Evolutionary conservation across 1,139 yeast genomes (phyloP).

Genomic region (Kodamaea alishanica): DNA sequence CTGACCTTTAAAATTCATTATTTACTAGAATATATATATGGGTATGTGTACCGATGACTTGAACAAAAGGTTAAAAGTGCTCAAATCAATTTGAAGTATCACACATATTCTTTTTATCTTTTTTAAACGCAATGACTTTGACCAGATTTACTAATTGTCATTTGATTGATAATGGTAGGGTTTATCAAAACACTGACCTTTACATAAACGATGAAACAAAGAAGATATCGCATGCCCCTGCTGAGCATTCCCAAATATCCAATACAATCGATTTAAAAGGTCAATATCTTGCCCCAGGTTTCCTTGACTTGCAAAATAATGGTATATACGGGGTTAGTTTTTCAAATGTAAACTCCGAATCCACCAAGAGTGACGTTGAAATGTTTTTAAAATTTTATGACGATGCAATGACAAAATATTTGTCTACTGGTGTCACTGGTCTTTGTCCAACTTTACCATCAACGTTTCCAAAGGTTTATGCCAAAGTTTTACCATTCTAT

Average conservation of each 20-base stretch:
- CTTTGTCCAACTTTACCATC: conserved; percentile 62
- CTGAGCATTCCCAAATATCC: conserved; percentile 14
- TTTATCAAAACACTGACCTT: conserved; percentile 38
- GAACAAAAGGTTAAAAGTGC: too few relatives aligned
- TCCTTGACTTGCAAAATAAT: conserved; percentile 58
- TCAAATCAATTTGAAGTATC: too few relatives aligned
- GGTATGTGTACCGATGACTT: too few relatives aligned
- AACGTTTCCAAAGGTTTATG: conserved; percentile 50
- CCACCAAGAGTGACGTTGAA: conserved; percentile 33
- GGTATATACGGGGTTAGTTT: conserved; percentile 61
- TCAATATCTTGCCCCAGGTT: conserved; percentile 54
- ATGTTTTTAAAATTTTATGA: conserved; percentile 32
- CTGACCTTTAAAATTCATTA: too few relatives aligned
- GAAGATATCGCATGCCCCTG: conserved; percentile 34
- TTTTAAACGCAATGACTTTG: conserved; percentile 7
- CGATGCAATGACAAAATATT: conserved; percentile 47
- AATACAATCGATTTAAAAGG: conserved; percentile 47
- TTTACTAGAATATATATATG: too few relatives aligned
- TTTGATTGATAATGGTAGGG: conserved; percentile 49
- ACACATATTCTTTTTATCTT: neutral
- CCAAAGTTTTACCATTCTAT: conserved; percentile 48
- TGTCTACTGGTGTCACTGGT: conserved; percentile 56
- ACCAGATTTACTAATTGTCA: conserved; percentile 48
- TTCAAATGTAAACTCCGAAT: conserved; percentile 36
- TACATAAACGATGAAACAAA: conserved; percentile 46